Base-by-base conservation (phyloP, 2,329 filamentous ascomycete genomes). In the Ambrosiella xylebori region DNA sequence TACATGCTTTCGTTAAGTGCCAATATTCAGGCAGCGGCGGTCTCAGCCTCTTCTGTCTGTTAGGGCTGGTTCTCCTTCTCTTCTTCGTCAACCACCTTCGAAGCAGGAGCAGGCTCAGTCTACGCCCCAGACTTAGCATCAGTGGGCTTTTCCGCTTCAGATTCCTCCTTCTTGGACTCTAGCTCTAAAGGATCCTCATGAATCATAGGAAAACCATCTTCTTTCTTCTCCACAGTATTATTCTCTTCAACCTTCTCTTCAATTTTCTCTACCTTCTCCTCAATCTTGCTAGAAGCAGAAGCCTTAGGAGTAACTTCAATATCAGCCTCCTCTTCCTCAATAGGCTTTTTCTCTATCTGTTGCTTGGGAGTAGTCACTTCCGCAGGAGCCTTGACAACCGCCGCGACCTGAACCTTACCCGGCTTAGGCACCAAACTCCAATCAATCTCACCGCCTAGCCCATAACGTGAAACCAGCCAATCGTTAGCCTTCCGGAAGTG, bases 401-500 rank as follows among this genome's bases (percentile, higher is more conserved):
- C 49, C 12, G 64, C 70, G 1, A 72, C 69, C 37, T 65, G 57
- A 8, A 40, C 35, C 39, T 47, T 39, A 11, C n/a, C 50, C 5
- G 49, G 19, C 37, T 36, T 41, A 4, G 56, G 56, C 8, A 60
- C 66, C 57, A 84, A 66, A 66, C 85, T 82, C 91, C 93, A 98
- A 68, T 97, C 85, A 65, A 98, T 89, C 65, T 82, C 79, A 1
- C 80, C 84, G 2, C 83, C 84, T n/a, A 78, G 73, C 0, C 93
- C 93, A 69, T 97, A 95, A 59, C 85, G 76, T 64, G 76, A 69
- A 57, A 78, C 73, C 19, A 98, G 74, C 93, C 93, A 98, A 64
- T 86, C 82, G 66, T 95, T 95, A 52, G 86, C 81, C 71, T 82
- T 80, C 62, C 75, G 82, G 69, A 94, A 95, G 70, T 95, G 89